These are phyloP conservation scores for Aureobasidium leucospermi DNA, from an alignment of 2,329 filamentous ascomycete genomes.

Conservation along the genomic window DNA sequence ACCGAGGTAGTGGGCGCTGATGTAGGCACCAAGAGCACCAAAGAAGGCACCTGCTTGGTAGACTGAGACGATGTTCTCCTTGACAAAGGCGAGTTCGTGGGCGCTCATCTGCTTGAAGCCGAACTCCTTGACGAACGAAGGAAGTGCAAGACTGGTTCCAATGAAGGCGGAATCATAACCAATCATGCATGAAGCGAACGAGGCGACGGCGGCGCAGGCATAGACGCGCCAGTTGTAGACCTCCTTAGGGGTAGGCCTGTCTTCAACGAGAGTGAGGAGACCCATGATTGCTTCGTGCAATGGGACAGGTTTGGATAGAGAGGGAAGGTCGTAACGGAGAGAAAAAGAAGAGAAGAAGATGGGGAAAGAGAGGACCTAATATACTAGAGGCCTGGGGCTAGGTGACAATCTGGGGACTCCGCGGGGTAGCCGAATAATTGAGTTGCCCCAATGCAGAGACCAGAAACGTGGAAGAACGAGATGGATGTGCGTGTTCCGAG, in stretches of 20 bases:
- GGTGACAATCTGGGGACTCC: constrained; percentile 1
- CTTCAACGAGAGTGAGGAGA: constrained; percentile 30
- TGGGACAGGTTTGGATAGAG: not conserved
- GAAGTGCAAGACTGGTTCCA: constrained; percentile 64
- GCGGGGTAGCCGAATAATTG: not conserved
- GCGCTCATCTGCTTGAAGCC: constrained; percentile 46
- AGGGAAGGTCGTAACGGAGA: constrained; percentile 10
- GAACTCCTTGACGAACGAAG: constrained; percentile 65
- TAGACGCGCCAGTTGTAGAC: constrained; percentile 57
- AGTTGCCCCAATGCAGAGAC: not conserved
- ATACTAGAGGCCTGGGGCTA: not conserved
- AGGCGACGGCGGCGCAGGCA: constrained; percentile 47
- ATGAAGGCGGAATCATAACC: constrained; percentile 72
- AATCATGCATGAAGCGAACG: constrained; percentile 53
- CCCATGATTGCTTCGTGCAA: constrained; percentile 23
- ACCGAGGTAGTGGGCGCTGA: constrained; percentile 59
- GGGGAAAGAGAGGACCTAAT: constrained; percentile 5
- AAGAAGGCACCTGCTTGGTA: constrained; percentile 84
- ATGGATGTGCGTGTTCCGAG: not conserved
- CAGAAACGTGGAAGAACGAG: not conserved
- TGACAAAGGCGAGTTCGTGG: constrained; percentile 49
- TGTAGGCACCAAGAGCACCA: constrained; percentile 63
- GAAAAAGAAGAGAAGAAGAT: constrained; percentile 1
- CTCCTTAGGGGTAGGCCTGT: constrained; percentile 47
- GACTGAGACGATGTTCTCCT: constrained; percentile 70